A percentile compares a stretch with the other conserved stretches of the same genome.
Conservation (phyloP, 2,329 filamentous ascomycete genomes). For the Metarhizium album region DNA sequence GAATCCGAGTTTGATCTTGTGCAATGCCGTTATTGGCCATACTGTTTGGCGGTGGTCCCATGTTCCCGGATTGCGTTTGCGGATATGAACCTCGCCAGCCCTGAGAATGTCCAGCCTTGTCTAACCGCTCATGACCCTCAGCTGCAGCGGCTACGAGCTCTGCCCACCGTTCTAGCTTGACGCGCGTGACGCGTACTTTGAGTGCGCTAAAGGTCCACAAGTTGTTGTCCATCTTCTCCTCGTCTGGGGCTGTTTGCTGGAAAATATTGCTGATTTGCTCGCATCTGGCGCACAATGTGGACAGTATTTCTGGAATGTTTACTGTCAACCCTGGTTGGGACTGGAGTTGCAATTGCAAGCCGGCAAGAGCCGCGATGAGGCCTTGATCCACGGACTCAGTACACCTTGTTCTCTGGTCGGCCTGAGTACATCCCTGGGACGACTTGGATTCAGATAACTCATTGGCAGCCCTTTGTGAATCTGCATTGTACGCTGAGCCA, state of each 20-base stretch:
- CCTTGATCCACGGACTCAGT: conserved; percentile 24
- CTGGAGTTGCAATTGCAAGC: conserved; percentile 29
- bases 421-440: background rate
- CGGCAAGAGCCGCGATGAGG: conserved; percentile 28
- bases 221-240: conserved; percentile 29
- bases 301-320: conserved; percentile 32
- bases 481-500: conserved; percentile 13
- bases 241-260: conserved; percentile 19
- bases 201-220: conserved; percentile 37
- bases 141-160: conserved; percentile 31
- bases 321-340: conserved; percentile 33
- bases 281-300: conserved; percentile 29
- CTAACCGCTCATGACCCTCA: conserved; percentile 12
- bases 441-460: conserved; percentile 1
- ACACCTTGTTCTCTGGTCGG: conserved; percentile 8
- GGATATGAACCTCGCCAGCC: conserved; percentile 11
- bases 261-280: conserved; percentile 31
- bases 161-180: conserved; percentile 36
- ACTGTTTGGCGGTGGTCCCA: background rate
- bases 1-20: conserved; percentile 13
- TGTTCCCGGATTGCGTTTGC: conserved; percentile 4
- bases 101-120: background rate
- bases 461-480: conserved; percentile 12
- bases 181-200: conserved; percentile 34
- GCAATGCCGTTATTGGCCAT: conserved; percentile 11